Base-by-base conservation (phyloP, 208 protist genomes). In the Leishmania braziliensis region DNA sequence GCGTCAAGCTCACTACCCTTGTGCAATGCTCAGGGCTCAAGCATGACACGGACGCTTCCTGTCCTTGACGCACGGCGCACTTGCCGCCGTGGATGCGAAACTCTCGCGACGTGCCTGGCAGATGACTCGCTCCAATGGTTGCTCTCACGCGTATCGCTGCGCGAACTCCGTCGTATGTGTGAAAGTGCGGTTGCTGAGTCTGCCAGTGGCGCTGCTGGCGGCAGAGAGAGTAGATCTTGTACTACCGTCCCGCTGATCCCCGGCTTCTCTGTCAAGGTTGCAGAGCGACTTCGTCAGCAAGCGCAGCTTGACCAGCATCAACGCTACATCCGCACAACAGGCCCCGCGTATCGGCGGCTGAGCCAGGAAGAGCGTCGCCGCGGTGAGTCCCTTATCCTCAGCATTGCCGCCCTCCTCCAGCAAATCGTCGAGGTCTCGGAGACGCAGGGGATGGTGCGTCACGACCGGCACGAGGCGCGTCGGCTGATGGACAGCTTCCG, bases 381-480 rank as follows among this genome's bases (percentile, higher is more conserved):
- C 39, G 89, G 81, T 33, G 87, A 86, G 39, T 82, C 82, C 33
- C 68, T 89, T 23, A 86, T 94, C 51, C 43, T 84, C 4, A 88
- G 89, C 76, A 91, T 94, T 85, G 87, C 87, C 1, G 86, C 81
- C 18, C 82, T 87, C 39, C 87, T 94, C 63, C 87, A 92, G 68
- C 91, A 94, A 77, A 74, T 91, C 54, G 80, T 85, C 23, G 53
- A 83, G n/a, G 48, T 94, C 33, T 80, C 87, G 50, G 89, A 84
- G 29, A 63, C 77, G 29, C 79, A 90, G 54, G 83, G 85, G 48
- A 82, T 91, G 65, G 77, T 91, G 36, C 86, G 88, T 1, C 78
- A 77, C 12, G 86, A 92, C 70, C 84, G 91, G 0, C 58, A 88
- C n/a, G 87, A 92, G 58, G 89, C 87, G 23, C 39, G 68, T 58